Percentiles rank a stretch among this genome's conserved stretches.
Evolutionary conservation across 2,329 filamentous ascomycete species (phyloP).

Genomic region (Macrophomina pseudophaseolina): DNA sequence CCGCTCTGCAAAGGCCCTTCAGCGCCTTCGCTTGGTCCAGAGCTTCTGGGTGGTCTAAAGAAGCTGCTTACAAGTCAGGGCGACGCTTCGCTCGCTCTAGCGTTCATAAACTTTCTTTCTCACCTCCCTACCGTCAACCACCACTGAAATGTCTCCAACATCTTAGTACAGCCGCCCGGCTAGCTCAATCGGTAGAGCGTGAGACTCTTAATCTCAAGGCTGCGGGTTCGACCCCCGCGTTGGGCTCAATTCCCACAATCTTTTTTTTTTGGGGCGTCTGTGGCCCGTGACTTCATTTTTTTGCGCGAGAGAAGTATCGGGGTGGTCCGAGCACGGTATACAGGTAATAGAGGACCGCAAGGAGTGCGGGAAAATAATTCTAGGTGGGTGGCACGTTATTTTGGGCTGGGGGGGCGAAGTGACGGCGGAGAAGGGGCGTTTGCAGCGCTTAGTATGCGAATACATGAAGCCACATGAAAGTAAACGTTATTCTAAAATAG

Average conservation of each 20-base stretch:
- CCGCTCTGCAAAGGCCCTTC: no score
- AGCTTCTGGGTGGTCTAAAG: no score
- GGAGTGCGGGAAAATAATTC: background rate
- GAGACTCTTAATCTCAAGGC: conserved; percentile 31
- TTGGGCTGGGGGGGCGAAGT: background rate
- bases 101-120: no score
- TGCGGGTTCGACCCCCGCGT: conserved; percentile 27
- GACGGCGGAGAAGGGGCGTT: no score
- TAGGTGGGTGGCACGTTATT: background rate
- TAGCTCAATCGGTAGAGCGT: conserved; percentile 32
- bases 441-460: background rate
- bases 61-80: no score
- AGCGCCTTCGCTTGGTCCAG: no score
- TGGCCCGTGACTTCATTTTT: background rate
- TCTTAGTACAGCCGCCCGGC: conserved; percentile 22
- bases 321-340: background rate
- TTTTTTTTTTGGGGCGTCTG: conserved; percentile 6
- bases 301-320: background rate
- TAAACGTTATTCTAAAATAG: no score
- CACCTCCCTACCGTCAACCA: background rate
- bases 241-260: conserved; percentile 26
- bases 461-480: background rate
- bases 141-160: background rate
- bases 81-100: no score
- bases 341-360: background rate